Evolutionary conservation across 2,329 filamentous ascomycete species (phyloP), one percentile per base, ranked within the genome.

Genomic region (Macroventuria anomochaeta): DNA sequence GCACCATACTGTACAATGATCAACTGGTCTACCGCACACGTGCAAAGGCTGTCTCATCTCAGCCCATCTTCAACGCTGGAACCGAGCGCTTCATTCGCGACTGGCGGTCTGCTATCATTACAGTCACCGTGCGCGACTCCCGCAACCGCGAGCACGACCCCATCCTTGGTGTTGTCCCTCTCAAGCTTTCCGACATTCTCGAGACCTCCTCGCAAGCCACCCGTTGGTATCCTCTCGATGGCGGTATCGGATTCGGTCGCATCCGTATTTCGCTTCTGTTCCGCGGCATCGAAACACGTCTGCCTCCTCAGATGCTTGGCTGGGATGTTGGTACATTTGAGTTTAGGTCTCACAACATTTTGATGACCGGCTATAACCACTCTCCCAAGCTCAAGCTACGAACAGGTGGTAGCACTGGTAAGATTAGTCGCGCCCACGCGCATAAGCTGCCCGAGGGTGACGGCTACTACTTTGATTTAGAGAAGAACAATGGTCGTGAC

Each of bases 311-410:
- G 33, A 89, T 96, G 75, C 83, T 97, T 4, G 92, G 93, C 8
- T 97, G 93, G 90, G 91, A 97, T 56, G 90, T 97, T 36, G 95
- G 95, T 29, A 96, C 93, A 0, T 96, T 97, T 68, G 89, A 96
- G 68, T 96, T 97, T 70, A 77, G 83, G 0, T 91, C 88, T 0
- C 82, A 91, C 41, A 82, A 80, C 13, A 86, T 97, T 39, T 82
- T 83, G 0, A 85, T 89, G 0, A 76, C 81, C 12, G 82, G 81
- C 40, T 92, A 88, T 65, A 78, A 80, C 1, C 83, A 85, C 5
- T 75, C 81, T 32, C 77, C 85, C 36, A 92, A 91, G 74, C 78
- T 97, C 36, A 86, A 85, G 64, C 75, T 96, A 63, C 84, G 92
- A 29, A 97, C 93, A 7, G 93, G 93, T 46, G 93, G 93, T 11